phyloP scores from a whole-genome alignment of 495 filamentous ascomycete species.

The Beverwykella pulmonaria region DNA sequence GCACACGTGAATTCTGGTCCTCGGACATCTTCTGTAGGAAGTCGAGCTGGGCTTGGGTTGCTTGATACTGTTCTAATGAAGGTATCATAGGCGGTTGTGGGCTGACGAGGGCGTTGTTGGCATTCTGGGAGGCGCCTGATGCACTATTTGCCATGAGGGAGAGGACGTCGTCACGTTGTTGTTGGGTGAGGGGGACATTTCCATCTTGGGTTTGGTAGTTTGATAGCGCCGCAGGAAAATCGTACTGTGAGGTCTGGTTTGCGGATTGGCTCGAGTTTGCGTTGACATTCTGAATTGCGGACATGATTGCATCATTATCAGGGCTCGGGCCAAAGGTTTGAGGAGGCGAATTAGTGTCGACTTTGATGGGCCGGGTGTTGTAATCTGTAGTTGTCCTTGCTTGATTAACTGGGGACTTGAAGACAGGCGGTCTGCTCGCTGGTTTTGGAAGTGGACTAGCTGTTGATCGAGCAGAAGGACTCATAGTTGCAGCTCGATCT shows the following conservation, averaged over 20 bases:
- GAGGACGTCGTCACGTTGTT: slow-evolving; percentile 79
- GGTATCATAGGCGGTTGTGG: slow-evolving; percentile 64
- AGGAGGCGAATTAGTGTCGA: slow-evolving; percentile 35
- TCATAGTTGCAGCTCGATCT: slow-evolving; percentile 28
- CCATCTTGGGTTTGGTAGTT: slow-evolving; percentile 67
- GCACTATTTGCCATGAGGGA: slow-evolving; percentile 70
- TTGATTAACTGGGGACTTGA: slow-evolving; percentile 16
- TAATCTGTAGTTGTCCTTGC: slow-evolving; percentile 3
- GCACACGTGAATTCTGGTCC: slow-evolving; percentile 71
- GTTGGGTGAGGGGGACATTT: slow-evolving; percentile 68
- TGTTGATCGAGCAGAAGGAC: slow-evolving; percentile 27
- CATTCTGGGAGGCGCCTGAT: slow-evolving; percentile 30
- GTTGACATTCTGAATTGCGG: slow-evolving; percentile 56
- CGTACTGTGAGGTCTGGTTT: slow-evolving; percentile 54
- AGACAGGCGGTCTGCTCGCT: slow-evolving; percentile 23
- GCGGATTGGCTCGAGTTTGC: slow-evolving; percentile 45
- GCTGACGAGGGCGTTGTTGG: slow-evolving; percentile 61
- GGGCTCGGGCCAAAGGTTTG: slow-evolving; percentile 34
- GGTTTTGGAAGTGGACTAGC: slow-evolving; percentile 32
- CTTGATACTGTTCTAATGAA: slow-evolving; percentile 55
- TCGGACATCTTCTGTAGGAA: slow-evolving; percentile 70
- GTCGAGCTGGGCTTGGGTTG: slow-evolving; percentile 71
- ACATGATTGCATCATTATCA: slow-evolving; percentile 75
- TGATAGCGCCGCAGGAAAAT: slow-evolving; percentile 75
- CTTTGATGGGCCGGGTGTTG: slow-evolving; percentile 33